These are phyloP conservation scores for Botrytis pseudocinerea DNA, from an alignment of 2,329 filamentous ascomycete genomes.

Conservation along the genomic window DNA sequence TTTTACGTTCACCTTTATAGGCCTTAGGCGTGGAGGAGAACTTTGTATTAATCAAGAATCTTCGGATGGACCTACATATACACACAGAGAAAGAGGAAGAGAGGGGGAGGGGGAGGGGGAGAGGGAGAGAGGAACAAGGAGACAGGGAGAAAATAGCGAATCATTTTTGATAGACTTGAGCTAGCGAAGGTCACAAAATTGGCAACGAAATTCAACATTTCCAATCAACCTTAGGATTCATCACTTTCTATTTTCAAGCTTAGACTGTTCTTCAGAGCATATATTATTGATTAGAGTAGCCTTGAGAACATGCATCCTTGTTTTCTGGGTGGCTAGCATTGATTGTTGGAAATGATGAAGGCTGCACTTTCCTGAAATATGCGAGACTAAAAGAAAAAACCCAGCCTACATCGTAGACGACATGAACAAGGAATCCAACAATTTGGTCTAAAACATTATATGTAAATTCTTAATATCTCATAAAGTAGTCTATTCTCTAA, in stretches of 20 bases:
- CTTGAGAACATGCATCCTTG: no score
- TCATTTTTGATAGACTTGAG: not conserved
- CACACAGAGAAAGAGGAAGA: not conserved
- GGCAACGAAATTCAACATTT: no score
- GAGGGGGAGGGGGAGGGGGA: no score
- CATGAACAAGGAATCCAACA: not conserved
- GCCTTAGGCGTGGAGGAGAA: not conserved
- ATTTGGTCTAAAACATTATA: not conserved
- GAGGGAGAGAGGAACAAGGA: not conserved
- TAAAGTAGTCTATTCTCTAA: not conserved
- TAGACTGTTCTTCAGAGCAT: no score
- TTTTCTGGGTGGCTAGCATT: no score
- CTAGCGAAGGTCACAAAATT: no score
- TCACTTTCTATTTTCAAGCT: no score
- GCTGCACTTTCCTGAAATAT: not conserved
- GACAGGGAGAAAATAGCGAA: not conserved
- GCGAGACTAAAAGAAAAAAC: not conserved
- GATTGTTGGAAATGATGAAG: no score
- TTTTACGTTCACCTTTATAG: not conserved
- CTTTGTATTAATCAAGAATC: not conserved
- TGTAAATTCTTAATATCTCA: not conserved
- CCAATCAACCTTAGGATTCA: no score
- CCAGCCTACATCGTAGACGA: not conserved
- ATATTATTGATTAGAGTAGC: no score
- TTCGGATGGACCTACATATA: not conserved